phyloP scores from a whole-genome alignment of 1,284 basidiomycete genomes.

The Rhodotorula sp. region DNA sequence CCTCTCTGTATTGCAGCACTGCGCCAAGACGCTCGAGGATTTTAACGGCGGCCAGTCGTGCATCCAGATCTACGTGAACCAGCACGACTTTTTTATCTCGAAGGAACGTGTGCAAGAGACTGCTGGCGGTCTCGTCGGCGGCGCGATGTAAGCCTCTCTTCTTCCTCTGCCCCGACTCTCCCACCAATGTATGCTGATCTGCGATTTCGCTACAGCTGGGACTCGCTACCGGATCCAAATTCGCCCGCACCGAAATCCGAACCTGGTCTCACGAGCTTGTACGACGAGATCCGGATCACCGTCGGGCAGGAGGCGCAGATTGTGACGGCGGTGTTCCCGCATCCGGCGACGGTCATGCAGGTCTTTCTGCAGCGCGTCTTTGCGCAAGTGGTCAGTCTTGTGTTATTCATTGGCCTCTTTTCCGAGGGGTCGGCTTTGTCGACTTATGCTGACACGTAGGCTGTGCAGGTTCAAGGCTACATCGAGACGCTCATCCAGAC shows the following conservation, averaged over 20 bases:
- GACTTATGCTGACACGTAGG: not conserved
- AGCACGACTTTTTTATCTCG: constrained; percentile 98
- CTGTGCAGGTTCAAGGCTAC: constrained; percentile 86
- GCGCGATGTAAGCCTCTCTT: constrained; percentile 31
- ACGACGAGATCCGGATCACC: constrained; percentile 82
- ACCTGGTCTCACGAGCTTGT: constrained; percentile 73
- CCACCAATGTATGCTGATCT: not conserved
- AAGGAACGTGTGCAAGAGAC: constrained; percentile 62
- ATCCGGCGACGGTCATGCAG: constrained; percentile 96
- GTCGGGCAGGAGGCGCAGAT: constrained; percentile 97
- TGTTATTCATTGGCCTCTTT: no score
- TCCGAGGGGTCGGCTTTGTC: no score
- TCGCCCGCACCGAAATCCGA: constrained; percentile 74
- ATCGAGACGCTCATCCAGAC: constrained; percentile 78
- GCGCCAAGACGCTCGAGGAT: constrained; percentile 91
- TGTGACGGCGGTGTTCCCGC: constrained; percentile 97
- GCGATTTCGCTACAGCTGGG: constrained; percentile 63
- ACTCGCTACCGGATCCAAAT: constrained; percentile 72
- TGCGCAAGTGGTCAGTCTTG: constrained; percentile 78
- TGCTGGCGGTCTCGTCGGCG: constrained; percentile 41
- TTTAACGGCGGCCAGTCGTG: constrained; percentile 98
- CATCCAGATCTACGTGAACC: constrained; percentile 98
- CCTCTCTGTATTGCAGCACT: constrained; percentile 62
- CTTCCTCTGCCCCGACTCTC: not conserved
- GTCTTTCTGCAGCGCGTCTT: constrained; percentile 97